Conservation (phyloP, 2,329 filamentous ascomycete genomes). For the Xylariaceae sp. region DNA sequence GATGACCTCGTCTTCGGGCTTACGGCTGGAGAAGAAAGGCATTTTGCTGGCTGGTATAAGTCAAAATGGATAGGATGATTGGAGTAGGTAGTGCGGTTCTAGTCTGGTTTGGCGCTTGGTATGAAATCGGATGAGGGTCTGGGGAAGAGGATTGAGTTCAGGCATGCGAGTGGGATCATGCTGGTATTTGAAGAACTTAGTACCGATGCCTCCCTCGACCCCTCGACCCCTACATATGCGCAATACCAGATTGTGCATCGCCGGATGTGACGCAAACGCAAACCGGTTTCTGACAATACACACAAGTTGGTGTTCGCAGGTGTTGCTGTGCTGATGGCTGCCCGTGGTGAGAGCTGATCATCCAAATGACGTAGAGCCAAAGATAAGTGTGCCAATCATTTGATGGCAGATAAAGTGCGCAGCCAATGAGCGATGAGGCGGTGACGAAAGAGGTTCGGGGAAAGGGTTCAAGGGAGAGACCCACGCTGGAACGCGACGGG, state of each 20-base stretch:
- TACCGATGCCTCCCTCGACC: too few species aligned
- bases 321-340: not conserved
- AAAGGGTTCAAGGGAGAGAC: too few species aligned
- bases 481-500: too few species aligned
- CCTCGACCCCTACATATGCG: too few species aligned
- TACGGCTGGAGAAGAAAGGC: slow-evolving; percentile 29
- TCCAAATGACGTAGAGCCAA: slow-evolving; percentile 21
- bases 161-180: too few species aligned
- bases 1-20: slow-evolving; percentile 32
- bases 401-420: not conserved
- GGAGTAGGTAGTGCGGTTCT: too few species aligned
- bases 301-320: not conserved
- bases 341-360: slow-evolving; percentile 12
- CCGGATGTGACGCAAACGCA: too few species aligned
- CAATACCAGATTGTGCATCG: too few species aligned
- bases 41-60: slow-evolving; percentile 13
- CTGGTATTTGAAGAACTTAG: too few species aligned
- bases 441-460: slow-evolving; percentile 18
- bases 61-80: too few species aligned
- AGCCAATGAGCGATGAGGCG: slow-evolving; percentile 16
- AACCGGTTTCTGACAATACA: not conserved
- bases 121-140: not conserved
- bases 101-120: too few species aligned
- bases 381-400: slow-evolving; percentile 15
- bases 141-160: too few species aligned